A percentile compares a stretch with the other conserved stretches of the same genome.
Evolutionary conservation across 345 rosid species (phyloP).

Genomic region (Luvunga scandens): DNA sequence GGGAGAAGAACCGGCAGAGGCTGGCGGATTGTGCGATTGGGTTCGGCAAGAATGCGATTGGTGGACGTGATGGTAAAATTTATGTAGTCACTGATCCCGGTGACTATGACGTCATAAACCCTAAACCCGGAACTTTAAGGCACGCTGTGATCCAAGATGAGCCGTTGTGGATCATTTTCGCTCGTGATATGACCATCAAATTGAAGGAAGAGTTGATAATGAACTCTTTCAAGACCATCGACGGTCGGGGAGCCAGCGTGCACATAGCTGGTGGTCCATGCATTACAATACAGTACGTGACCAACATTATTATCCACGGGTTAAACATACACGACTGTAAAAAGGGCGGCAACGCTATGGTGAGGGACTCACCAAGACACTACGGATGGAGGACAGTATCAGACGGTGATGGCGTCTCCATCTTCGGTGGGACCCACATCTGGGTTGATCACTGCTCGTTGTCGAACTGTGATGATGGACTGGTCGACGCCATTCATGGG

Average conservation of each 20-base stretch:
- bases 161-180: constrained; percentile 77
- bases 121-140: constrained; percentile 70
- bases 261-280: constrained; percentile 89
- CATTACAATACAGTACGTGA: constrained; percentile 70
- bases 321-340: constrained; percentile 78
- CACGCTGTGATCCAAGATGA: constrained; percentile 68
- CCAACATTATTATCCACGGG: constrained; percentile 72
- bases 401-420: constrained; percentile 83
- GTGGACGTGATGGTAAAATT: constrained; percentile 68
- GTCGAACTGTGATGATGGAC: constrained; percentile 67
- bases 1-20: constrained; percentile 68
- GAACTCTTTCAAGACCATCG: constrained; percentile 83
- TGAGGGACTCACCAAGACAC: constrained; percentile 64
- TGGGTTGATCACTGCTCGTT: constrained; percentile 87
- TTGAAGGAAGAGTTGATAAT: constrained; percentile 76
- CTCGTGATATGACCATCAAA: constrained; percentile 68
- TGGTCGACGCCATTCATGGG: constrained; percentile 68
- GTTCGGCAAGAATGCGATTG: constrained; percentile 72
- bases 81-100: constrained; percentile 64
- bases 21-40: constrained; percentile 79
- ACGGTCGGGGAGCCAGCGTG: constrained; percentile 76
- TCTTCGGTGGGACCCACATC: constrained; percentile 73
- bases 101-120: constrained; percentile 60
- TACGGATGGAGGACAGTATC: constrained; percentile 68
- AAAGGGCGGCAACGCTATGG: constrained; percentile 75